Evolutionary conservation across 441 rosid genomes (phyloP), one percentile per base, ranked within the genome.

Genomic region (Bruguiera hainesii): DNA sequence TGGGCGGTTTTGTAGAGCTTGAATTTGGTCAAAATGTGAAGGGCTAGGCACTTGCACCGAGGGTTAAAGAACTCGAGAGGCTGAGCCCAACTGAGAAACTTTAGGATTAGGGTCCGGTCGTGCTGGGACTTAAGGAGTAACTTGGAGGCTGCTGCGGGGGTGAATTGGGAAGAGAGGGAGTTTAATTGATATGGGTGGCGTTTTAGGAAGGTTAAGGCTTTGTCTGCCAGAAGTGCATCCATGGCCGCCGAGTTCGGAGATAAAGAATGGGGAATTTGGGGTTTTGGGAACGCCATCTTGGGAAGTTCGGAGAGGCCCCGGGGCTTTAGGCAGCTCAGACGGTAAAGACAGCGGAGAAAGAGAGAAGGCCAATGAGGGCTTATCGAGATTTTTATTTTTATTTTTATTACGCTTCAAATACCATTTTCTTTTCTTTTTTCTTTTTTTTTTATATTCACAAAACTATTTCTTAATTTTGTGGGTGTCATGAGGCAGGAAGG

Each of bases 1-100:
- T 88, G 91, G 1, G 88, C 97, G 3, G 92, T 77, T 76, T 86
- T 88, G 73, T 87, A 93, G 64, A 88, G 92, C 76, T 86, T 90
- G 84, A 90, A 90, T 58, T 66, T 84, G 73, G 97, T 93, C 64
- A 93, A 80, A 67, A 93, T 81, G 71, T 90, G 98, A 66, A 93
- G 91, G 65, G 91, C 63, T 21, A 87, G 63, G 80, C 93, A 88
- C 73, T 87, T 89, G 81, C 90, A 85, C 59, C 59, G 81, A 72
- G 84, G 80, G 49, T 74, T 76, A 84, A 90, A 92, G 85, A 93
- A 93, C 0, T 65, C 77, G 21, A 77, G 84, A 15, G 86, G 81
- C 16, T 73, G 79, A 0, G 93, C 98, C 96, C 96, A 93, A 5
- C 69, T 74, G 31, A 93, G 64, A 83, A 93, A 85, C 26, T 79